A percentile compares a stretch with the other conserved stretches of the same genome.
Evolutionary conservation across 495 filamentous ascomycete species (phyloP).

Genomic region (Aspergillus cavernicola): DNA sequence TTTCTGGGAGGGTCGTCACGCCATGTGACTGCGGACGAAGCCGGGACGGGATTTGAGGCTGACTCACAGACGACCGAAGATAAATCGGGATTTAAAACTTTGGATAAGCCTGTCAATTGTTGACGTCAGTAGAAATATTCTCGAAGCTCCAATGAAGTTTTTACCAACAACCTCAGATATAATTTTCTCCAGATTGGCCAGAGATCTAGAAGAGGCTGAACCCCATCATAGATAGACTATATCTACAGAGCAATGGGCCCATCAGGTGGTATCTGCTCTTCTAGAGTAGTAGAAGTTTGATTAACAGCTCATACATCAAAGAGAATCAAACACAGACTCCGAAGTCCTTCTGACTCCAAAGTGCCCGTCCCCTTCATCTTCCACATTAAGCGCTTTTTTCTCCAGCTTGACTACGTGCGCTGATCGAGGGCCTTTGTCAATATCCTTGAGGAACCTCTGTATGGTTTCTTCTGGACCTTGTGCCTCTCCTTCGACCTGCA

Average conservation of each 20-base stretch:
- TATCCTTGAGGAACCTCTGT: slow-evolving; percentile 66
- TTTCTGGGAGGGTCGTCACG: neutral
- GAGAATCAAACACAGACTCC: slow-evolving; percentile 27
- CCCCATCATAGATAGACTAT: neutral
- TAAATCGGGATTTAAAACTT: slow-evolving; percentile 13
- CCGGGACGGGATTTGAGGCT: slow-evolving; percentile 6
- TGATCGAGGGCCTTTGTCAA: slow-evolving; percentile 66
- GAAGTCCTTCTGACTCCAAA: slow-evolving; percentile 53
- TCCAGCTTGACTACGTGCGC: slow-evolving; percentile 71
- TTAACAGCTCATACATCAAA: neutral
- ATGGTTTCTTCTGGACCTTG: slow-evolving; percentile 67
- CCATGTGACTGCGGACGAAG: slow-evolving; percentile 12
- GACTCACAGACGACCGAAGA: slow-evolving; percentile 10
- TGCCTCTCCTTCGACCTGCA: slow-evolving; percentile 83
- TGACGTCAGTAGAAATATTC: neutral
- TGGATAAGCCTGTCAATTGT: neutral
- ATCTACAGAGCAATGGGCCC: neutral
- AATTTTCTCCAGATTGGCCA: neutral
- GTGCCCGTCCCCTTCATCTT: slow-evolving; percentile 63
- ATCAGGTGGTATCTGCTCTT: neutral
- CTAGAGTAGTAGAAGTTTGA: neutral
- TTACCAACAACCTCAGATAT: neutral
- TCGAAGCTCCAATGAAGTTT: neutral
- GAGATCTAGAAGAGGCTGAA: neutral
- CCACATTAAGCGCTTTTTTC: slow-evolving; percentile 56